These are phyloP conservation scores for Penicillium hordei DNA, from an alignment of 2,329 filamentous ascomycete genomes.

Conservation along the genomic window DNA sequence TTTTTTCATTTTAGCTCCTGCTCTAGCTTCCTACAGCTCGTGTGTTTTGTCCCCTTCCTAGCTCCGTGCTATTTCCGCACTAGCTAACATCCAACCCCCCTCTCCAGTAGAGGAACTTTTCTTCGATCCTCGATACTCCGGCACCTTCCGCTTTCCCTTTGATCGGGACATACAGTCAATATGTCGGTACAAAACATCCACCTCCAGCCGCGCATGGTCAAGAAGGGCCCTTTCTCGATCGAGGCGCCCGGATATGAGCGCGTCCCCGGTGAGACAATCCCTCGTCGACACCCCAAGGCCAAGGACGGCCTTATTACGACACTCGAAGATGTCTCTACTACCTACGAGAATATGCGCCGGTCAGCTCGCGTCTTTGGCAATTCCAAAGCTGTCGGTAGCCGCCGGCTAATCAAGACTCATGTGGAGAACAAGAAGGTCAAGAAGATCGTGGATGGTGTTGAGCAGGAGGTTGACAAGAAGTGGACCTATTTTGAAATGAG, in stretches of 20 bases:
- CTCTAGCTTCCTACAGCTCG: background rate
- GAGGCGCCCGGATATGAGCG: slow-evolving; percentile 68
- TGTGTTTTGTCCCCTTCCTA: background rate
- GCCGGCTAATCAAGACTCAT: slow-evolving; percentile 74
- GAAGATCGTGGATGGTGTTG: slow-evolving; percentile 80
- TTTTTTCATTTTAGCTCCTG: background rate
- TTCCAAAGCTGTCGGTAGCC: slow-evolving; percentile 66
- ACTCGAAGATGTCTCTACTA: slow-evolving; percentile 68
- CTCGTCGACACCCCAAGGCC: slow-evolving; percentile 69
- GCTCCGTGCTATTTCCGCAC: slow-evolving; percentile 1
- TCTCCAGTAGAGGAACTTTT: slow-evolving; percentile 15
- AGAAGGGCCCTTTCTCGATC: slow-evolving; percentile 72
- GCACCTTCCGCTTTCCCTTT: slow-evolving; percentile 1
- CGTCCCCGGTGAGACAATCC: slow-evolving; percentile 78
- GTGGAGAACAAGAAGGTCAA: slow-evolving; percentile 84
- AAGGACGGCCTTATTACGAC: slow-evolving; percentile 70
- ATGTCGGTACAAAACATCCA: slow-evolving; percentile 36
- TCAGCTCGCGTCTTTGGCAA: slow-evolving; percentile 64
- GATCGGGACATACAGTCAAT: slow-evolving; percentile 19
- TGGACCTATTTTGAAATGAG: slow-evolving; percentile 89
- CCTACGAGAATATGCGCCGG: slow-evolving; percentile 74
- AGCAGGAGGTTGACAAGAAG: slow-evolving; percentile 80
- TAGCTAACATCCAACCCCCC: slow-evolving; percentile 8
- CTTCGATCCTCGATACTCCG: slow-evolving; percentile 5
- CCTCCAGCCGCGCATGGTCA: slow-evolving; percentile 54